Conservation (phyloP, 805 yeast species). For the Ogataea ramenticola region DNA sequence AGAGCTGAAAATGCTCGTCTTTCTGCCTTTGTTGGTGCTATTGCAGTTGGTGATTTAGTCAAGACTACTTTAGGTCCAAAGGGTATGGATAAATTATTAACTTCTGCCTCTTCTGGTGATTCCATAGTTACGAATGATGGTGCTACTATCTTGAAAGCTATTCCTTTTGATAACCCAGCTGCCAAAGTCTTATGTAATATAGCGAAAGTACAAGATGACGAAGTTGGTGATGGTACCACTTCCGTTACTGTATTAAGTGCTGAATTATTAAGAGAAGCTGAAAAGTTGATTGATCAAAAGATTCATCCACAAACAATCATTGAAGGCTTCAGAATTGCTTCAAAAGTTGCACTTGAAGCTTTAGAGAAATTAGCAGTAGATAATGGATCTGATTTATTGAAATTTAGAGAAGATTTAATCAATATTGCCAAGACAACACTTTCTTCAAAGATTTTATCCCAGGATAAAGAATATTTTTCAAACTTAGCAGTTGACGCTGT, state of each 20-base stretch:
- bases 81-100: slow-evolving; percentile 96
- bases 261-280: slow-evolving; percentile 91
- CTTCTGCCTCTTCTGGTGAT: slow-evolving; percentile 72
- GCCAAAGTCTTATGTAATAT: slow-evolving; percentile 94
- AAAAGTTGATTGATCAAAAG: slow-evolving; percentile 80
- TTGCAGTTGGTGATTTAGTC: slow-evolving; percentile 97
- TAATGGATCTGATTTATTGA: slow-evolving; percentile 47
- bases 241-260: slow-evolving; percentile 90
- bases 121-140: slow-evolving; percentile 95
- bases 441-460: slow-evolving; percentile 89
- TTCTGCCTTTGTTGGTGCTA: slow-evolving; percentile 96
- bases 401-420: slow-evolving; percentile 68
- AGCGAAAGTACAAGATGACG: slow-evolving; percentile 95
- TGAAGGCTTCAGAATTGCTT: slow-evolving; percentile 89
- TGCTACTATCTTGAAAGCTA: slow-evolving; percentile 89
- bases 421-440: slow-evolving; percentile 90
- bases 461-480: slow-evolving; percentile 86
- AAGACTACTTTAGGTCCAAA: slow-evolving; percentile 94
- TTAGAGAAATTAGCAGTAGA: slow-evolving; percentile 73
- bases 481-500: slow-evolving; percentile 92
- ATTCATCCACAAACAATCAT: slow-evolving; percentile 98
- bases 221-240: slow-evolving; percentile 98
- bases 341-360: slow-evolving; percentile 77
- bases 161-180: slow-evolving; percentile 95
- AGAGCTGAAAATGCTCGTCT: slow-evolving; percentile 97